Percentiles rank a stretch among this genome's conserved stretches.
Conservation (phyloP, 2,329 filamentous ascomycete genomes). For the Zymoseptoria ardabiliae region DNA sequence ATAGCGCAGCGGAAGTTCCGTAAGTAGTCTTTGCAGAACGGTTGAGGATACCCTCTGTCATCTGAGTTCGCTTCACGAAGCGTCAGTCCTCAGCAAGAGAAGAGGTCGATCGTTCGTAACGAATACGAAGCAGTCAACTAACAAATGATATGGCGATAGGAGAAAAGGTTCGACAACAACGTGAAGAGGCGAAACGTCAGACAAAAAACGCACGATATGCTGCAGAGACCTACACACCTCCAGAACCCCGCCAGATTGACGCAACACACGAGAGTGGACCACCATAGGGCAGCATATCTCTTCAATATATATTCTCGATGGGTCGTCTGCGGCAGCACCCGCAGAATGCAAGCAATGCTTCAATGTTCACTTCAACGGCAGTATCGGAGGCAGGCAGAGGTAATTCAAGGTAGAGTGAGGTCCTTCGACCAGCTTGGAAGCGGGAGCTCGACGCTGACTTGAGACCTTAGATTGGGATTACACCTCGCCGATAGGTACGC, state of each 20-base stretch:
- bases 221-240: constrained; percentile 56
- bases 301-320: constrained; percentile 45
- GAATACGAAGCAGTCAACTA: constrained; percentile 3
- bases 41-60: too few species aligned
- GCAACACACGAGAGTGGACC: constrained; percentile 54
- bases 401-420: constrained; percentile 28
- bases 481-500: constrained; percentile 36
- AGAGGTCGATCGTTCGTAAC: background rate
- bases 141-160: constrained; percentile 39
- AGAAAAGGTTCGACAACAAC: constrained; percentile 61
- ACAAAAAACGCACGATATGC: constrained; percentile 57
- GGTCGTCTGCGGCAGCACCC: constrained; percentile 38
- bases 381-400: constrained; percentile 31
- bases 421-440: background rate
- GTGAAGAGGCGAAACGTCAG: constrained; percentile 58
- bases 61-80: too few species aligned
- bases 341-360: constrained; percentile 36
- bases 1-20: constrained; percentile 70
- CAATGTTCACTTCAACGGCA: constrained; percentile 29
- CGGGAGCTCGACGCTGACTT: constrained; percentile 8
- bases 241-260: constrained; percentile 50
- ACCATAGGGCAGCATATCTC: constrained; percentile 64
- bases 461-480: constrained; percentile 29
- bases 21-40: constrained; percentile 39
- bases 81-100: too few species aligned